Evolutionary conservation across 495 filamentous ascomycete species (phyloP).

Genomic region (Letharia lupina): DNA sequence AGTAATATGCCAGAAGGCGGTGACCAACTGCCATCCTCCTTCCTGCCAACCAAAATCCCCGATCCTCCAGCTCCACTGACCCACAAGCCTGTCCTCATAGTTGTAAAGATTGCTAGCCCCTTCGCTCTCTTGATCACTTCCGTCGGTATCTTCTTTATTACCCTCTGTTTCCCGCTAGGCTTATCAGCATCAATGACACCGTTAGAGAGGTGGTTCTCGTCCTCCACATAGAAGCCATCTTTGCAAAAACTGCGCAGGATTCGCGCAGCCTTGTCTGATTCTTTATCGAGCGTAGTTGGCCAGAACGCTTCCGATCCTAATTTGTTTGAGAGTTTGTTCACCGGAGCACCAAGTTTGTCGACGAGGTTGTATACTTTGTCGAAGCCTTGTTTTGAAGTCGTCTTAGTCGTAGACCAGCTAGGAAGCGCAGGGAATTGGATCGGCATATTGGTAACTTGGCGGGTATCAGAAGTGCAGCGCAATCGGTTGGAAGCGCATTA

Average conservation of each 20-base stretch:
- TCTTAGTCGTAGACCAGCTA: conserved; percentile 27
- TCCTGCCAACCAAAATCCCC: conserved; percentile 70
- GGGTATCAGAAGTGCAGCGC: neutral
- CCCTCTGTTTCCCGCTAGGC: conserved; percentile 57
- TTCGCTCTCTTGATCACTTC: conserved; percentile 77
- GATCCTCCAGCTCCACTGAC: conserved; percentile 79
- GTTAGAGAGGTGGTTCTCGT: conserved; percentile 22
- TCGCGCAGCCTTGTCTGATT: conserved; percentile 74
- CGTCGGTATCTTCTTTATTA: conserved; percentile 75
- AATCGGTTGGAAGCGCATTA: neutral
- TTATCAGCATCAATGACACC: conserved; percentile 26
- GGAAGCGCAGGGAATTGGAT: conserved; percentile 21
- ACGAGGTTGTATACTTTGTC: conserved; percentile 46
- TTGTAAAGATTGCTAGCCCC: conserved; percentile 84
- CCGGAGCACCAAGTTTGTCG: conserved; percentile 54
- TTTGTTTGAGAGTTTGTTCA: conserved; percentile 65
- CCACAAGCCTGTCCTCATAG: conserved; percentile 88
- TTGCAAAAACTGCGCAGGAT: conserved; percentile 75
- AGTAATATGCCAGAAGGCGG: conserved; percentile 81
- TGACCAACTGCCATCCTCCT: conserved; percentile 72
- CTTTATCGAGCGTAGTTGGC: conserved; percentile 71
- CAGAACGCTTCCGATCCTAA: conserved; percentile 73
- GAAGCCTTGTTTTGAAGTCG: conserved; percentile 42
- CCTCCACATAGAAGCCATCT: conserved; percentile 53
- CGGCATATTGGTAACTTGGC: conserved; percentile 19